Evolutionary conservation across 2,329 filamentous ascomycete species (phyloP), one percentile per base, ranked within the genome.

Genomic region (Clonostachys rhizophaga): DNA sequence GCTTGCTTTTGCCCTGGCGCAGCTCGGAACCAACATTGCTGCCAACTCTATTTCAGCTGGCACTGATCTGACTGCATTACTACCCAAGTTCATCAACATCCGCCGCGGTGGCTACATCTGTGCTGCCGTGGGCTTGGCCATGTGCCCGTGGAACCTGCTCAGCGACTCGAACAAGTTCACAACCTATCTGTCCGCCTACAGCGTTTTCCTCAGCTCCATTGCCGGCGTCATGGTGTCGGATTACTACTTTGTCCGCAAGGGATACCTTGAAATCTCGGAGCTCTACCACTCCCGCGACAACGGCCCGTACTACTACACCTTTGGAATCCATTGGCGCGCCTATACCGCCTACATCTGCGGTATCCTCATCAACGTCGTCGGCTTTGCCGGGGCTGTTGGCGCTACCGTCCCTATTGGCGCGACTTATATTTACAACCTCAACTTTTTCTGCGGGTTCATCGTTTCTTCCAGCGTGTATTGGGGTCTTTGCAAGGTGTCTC

Each of bases 121-220:
- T 59, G 91, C 91, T 0, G 64, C 76, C 2, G 73, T 95, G 47
- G 90, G 89, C 47, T 74, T 96, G 12, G 86, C 83, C 52, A 95
- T 96, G 81, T 94, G 89, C 63, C 91, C 91, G 0, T 92, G 86
- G 81, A 87, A 88, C 50, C 78, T 96, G 0, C 79, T 95, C 9
- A 83, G 78, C 3, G 73, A 74, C 42, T 81, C 81, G 40, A 95
- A 92, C 72, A 84, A 86, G 66, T 96, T 96, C 71, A 94, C 89
- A 1, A 95, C 89, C 5, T 96, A 96, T 61, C 81, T 96, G 1
- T 94, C 88, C 1, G 87, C 91, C 2, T 96, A 96, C 71, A 91
- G 87, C 5, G 90, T 96, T 47, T 96, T 96, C 69, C 78, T 96
- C n/a, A 91, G 87, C 50, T 90, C 87, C 40, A 95, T 96, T 52